Percentiles rank a stretch among this genome's conserved stretches.
Conservation (phyloP, 139 green algal species). For the Desmodesmus armatus region DNA sequence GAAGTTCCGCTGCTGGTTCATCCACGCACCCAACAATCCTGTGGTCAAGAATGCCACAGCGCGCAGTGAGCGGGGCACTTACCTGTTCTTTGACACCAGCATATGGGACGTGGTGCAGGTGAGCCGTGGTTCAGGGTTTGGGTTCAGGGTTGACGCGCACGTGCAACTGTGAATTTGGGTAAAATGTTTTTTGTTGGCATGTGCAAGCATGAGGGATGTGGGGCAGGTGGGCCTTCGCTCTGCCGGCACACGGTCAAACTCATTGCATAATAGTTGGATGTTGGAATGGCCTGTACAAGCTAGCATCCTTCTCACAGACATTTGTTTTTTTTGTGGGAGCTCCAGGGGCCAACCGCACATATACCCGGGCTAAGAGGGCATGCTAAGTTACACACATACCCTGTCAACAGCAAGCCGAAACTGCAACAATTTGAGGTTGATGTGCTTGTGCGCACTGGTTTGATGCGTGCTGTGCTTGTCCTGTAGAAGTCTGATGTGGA, state of each 20-base stretch:
- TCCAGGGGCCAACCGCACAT: not conserved
- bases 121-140: too few relatives aligned
- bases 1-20: slow-evolving; percentile 89
- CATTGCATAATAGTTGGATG: too few relatives aligned
- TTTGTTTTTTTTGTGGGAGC: too few relatives aligned
- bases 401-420: not conserved
- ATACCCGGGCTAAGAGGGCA: not conserved
- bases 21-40: slow-evolving; percentile 78
- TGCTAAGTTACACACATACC: not conserved
- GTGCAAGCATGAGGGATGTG: too few relatives aligned
- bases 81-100: slow-evolving; percentile 92
- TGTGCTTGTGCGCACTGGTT: not conserved
- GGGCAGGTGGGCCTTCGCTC: too few relatives aligned
- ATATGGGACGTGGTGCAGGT: slow-evolving; percentile 87
- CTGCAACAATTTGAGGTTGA: not conserved
- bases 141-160: too few relatives aligned
- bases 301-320: too few relatives aligned
- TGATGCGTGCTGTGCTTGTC: slow-evolving; percentile 54
- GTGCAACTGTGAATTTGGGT: too few relatives aligned
- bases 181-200: too few relatives aligned
- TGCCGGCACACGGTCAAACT: too few relatives aligned
- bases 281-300: too few relatives aligned
- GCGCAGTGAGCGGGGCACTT: slow-evolving; percentile 86
- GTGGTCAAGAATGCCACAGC: slow-evolving; percentile 81
- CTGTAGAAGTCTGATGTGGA: slow-evolving; percentile 41